Conservation (phyloP, 805 yeast species). For the Grigorovia jiainica region DNA sequence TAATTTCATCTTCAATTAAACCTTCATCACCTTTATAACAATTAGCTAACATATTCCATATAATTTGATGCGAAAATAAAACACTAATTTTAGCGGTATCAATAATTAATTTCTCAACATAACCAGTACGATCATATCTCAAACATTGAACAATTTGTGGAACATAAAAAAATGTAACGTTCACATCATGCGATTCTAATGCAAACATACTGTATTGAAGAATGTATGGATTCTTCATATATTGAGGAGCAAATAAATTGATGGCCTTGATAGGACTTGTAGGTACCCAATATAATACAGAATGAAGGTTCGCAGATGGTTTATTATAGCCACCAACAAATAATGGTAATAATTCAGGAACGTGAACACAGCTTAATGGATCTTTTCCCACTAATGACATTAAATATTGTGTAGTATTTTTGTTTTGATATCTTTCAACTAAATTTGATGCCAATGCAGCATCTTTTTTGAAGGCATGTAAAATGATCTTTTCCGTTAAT, state of each 20-base stretch:
- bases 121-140: conserved; percentile 74
- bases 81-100: conserved; percentile 90
- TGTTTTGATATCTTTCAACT: conserved; percentile 42
- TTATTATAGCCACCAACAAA: conserved; percentile 8
- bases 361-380: conserved; percentile 41
- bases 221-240: conserved; percentile 52
- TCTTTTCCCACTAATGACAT: conserved; percentile 38
- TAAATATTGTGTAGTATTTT: conserved; percentile 27
- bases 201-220: conserved; percentile 88
- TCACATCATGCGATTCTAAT: conserved; percentile 76
- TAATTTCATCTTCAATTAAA: conserved; percentile 65
- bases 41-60: conserved; percentile 96
- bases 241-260: conserved; percentile 69
- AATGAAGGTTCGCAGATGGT: conserved; percentile 16
- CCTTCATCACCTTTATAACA: conserved; percentile 86
- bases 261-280: conserved; percentile 79
- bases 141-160: conserved; percentile 95
- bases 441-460: conserved; percentile 69
- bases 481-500: conserved; percentile 30
- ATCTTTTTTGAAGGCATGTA: conserved; percentile 52
- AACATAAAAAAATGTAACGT: conserved; percentile 87
- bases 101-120: conserved; percentile 76
- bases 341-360: conserved; percentile 14
- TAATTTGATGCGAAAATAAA: conserved; percentile 91
- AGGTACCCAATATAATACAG: conserved; percentile 59